Evolutionary conservation across 1,284 basidiomycete genomes (phyloP), one percentile per base, ranked within the genome.

Genomic region (Cryptococcus sp.): DNA sequence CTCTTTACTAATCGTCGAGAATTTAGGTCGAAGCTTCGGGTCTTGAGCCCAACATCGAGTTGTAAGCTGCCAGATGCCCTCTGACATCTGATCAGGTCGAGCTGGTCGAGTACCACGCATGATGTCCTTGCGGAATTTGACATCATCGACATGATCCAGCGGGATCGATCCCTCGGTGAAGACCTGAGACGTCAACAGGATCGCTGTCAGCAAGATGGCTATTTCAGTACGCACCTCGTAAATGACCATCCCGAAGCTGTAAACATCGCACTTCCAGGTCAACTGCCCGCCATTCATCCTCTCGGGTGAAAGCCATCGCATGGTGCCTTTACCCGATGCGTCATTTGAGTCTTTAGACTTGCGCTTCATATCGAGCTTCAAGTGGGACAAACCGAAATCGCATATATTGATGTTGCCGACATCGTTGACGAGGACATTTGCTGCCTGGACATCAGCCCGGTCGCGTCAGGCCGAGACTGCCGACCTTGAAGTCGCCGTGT

Each of bases 321-420:
- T 72, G 0, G 82, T 84, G 4, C 82, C 84, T 5, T 53, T 23
- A 7, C 43, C 16, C 1, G 47, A 21, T 16, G 46, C 45, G 24
- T 48, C 40, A 10, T 44, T 46, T 14, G 43, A 24, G 10, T 42
- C 39, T 37, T 55, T 47, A 13, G 58, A 63, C 34, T 58, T 56
- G 34, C 48, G 45, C 4, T 44, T 56, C 28, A 64, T 57, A 24
- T 87, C 85, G 22, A 78, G 80, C 75, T 83, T 86, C 79, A 89
- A 83, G 69, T 86, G 83, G 60, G 81, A 85, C 68, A 88, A 84
- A 0, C 86, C 86, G 67, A 89, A 89, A 64, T 88, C 86, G 13
- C 84, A 82, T 50, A 89, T 82, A 36, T 87, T 77, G 55, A 85
- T 88, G 46, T 78, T 80, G 10, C 79, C 76, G 2, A 78, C 72